Evolutionary conservation across 768 basidiomycete species (phyloP), one percentile per base, ranked within the genome.

Genomic region (Lentinula sp.): DNA sequence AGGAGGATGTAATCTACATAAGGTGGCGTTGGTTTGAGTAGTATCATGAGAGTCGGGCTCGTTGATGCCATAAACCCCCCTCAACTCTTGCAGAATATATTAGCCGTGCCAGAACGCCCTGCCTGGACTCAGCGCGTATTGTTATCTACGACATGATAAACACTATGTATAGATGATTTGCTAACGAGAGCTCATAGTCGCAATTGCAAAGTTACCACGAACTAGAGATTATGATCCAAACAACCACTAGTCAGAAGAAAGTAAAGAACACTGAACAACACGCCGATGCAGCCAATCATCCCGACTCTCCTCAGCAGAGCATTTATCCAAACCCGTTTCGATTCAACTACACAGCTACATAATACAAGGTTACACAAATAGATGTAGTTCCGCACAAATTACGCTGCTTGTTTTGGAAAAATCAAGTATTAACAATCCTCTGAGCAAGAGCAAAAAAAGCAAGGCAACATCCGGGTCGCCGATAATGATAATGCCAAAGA

Each of bases 21-120:
- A 78, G 0, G 91, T 93, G 13, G 71, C 72, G 71, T 94, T 94
- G 2, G 88, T 90, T 65, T 88, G 87, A 0, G 91, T 93, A 63
- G 79, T 67, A 70, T 93, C 91, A 42, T 69, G 69, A 0, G 91
- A 89, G 18, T 95, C 70, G 16, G 95, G 81, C 73, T 95, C 93
- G 69, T 93, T 93, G 68, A 23, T 23, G 23, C 23, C 21, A 21
- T 21, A 21, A 21, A 21, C 21, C 23, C 23, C 23, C 23, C 23
- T 23, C 23, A 23, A 23, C 23, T 23, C 23, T 23, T 23, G 23
- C 23, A 23, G 23, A 23, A 23, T 23, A 23, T 23, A 23, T 23
- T 23, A 23, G 23, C 23, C 23, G 23, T 23, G 23, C 23, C 23
- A 2, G 2, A 23, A 23, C 23, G 23, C 23, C 23, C 21, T 21